Evolutionary conservation across 2,329 filamentous ascomycete species (phyloP), one percentile per base, ranked within the genome.

Genomic region (Fusarium sp.): DNA sequence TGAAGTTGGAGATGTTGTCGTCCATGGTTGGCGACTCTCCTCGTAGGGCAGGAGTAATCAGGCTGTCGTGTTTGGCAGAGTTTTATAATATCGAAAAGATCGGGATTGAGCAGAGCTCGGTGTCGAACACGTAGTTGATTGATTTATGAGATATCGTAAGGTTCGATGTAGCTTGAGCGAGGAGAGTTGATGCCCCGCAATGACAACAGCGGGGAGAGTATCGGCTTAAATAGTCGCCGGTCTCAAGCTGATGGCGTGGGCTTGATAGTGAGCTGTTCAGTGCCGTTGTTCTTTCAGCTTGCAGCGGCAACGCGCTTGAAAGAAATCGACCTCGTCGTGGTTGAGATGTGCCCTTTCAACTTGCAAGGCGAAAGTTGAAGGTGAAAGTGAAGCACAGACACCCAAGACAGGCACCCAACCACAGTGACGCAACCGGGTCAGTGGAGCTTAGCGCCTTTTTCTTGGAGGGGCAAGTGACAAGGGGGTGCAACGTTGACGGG

Each of bases 1-100:
- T 90, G 82, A 99, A 98, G 79, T 91, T 90, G 73, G 90, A 89
- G 76, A 98, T 89, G 65, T 92, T 89, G 75, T 92, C 91, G 77
- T 93, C 92, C 91, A 94, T 94, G 72, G 76, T 45, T 35, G 67
- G 63, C 63, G 69, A 71, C 61, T 39, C 58, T 70, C 60, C 51
- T 50, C 30, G 32, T 28, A 20, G 41, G 20, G 26, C 68, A 45
- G 42, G 62, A 48, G 39, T 50, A 50, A 17, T 69, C 9, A 54
- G 22, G 17, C 30, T 51, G 18, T 35, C 38, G 22, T 63, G 18
- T 54, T 24, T 56, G 20, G 22, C 3, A 18, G 15, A 15, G 22
- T 26, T 18, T 17, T 20, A n/a, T 12, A 28, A 35, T 9, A 60
- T 63, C 20, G 36, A 39, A 15, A 15, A 2, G 42, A 39, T 54